Evolutionary conservation across 2,329 filamentous ascomycete genomes (phyloP).

Genomic region (Colletotrichum lini): DNA sequence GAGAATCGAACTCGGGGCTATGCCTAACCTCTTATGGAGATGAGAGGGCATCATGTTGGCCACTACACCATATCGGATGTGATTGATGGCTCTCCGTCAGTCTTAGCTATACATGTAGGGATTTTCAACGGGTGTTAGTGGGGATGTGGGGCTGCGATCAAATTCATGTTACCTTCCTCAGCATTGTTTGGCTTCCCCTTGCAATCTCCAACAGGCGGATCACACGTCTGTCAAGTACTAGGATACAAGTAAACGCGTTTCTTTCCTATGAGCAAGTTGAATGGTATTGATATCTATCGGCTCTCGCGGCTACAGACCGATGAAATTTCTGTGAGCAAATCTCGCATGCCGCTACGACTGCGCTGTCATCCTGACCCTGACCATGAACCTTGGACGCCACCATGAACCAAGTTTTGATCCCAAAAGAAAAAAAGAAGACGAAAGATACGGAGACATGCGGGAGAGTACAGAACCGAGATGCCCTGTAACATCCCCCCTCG

Average conservation of each 20-base stretch:
- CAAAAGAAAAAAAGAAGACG: background rate
- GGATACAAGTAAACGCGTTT: background rate
- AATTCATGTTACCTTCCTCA: no score
- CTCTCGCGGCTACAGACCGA: background rate
- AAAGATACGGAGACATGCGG: no score
- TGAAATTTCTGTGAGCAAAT: background rate
- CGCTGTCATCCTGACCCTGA: background rate
- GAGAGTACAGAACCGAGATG: background rate
- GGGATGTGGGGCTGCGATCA: no score
- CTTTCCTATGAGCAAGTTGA: background rate
- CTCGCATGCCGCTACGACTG: background rate
- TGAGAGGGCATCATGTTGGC: slow-evolving; percentile 39
- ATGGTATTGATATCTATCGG: background rate
- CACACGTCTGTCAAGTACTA: background rate
- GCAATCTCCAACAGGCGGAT: no score
- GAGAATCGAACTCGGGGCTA: slow-evolving; percentile 3
- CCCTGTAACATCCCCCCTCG: background rate
- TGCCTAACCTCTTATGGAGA: slow-evolving; percentile 25
- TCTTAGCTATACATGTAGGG: no score
- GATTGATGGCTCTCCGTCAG: background rate
- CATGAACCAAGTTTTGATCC: background rate
- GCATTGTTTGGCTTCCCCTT: background rate
- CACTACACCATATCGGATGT: slow-evolving; percentile 37
- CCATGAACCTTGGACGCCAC: background rate
- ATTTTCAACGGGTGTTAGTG: accelerated